Evolutionary conservation across 768 basidiomycete genomes (phyloP).

Genomic region (Cystobasidium ongulense): DNA sequence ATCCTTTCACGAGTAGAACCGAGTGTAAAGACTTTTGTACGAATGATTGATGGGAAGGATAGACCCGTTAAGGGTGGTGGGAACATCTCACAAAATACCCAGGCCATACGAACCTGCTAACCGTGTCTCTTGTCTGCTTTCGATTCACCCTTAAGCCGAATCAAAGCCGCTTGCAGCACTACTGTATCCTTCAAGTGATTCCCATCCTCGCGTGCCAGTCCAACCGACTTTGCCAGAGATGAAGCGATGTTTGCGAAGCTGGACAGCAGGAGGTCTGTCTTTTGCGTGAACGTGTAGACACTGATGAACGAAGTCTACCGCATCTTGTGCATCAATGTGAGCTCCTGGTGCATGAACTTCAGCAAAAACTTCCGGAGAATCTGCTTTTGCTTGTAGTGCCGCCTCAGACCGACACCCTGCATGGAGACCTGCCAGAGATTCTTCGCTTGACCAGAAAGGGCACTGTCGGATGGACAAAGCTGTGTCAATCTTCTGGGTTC

Average conservation of each 20-base stretch:
- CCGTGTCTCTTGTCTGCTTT: no score
- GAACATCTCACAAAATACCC: no score
- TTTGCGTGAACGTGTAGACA: slow-evolving; percentile 73
- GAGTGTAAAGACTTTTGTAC: no score
- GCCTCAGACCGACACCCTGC: slow-evolving; percentile 34
- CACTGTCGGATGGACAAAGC: not conserved
- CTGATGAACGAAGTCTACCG: slow-evolving; percentile 68
- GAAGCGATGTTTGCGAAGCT: slow-evolving; percentile 70
- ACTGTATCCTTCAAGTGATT: not conserved
- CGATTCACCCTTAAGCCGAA: not conserved
- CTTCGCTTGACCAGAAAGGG: slow-evolving; percentile 36
- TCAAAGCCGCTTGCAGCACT: slow-evolving; percentile 1
- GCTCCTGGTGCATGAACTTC: slow-evolving; percentile 53
- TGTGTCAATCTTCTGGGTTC: not conserved
- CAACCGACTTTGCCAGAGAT: slow-evolving; percentile 70
- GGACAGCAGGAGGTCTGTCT: slow-evolving; percentile 77
- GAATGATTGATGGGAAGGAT: no score
- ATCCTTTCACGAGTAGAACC: no score
- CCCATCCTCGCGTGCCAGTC: slow-evolving; percentile 44
- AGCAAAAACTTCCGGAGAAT: slow-evolving; percentile 36
- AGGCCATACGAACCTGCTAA: no score
- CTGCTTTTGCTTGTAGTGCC: slow-evolving; percentile 41
- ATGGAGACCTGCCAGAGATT: slow-evolving; percentile 36
- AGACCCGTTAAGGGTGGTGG: no score
- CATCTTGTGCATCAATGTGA: slow-evolving; percentile 56